Evolutionary conservation across 2,329 filamentous ascomycete genomes (phyloP), one percentile per base, ranked within the genome.

Genomic region (Didymella exigua): DNA sequence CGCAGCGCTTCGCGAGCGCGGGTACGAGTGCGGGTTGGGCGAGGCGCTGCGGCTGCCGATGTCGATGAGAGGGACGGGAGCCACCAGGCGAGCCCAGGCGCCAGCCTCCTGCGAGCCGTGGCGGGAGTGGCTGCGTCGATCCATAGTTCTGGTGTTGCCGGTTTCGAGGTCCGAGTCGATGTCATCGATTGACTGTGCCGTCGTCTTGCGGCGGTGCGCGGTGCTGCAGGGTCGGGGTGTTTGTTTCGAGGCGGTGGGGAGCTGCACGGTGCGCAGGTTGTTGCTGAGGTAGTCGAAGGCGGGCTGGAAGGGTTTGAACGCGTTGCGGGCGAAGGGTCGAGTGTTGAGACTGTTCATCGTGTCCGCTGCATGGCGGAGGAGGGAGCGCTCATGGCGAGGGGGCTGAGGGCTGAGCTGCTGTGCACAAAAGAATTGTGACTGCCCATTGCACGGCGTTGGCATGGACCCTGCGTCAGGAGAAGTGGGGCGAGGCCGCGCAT

Each of bases 11-110:
- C 75, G 67, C 41, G 53, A 73, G 49, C 76, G 70, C n/a, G 75
- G 72, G 60, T 77, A 79, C n/a, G 75, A 71, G 59, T 77, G 79
- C 1, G 79, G 79, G 26, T 76, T 79, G 7, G 48, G 48, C 5
- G 31, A 30, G 18, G 76, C 75, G 19, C 75, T 77, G 47, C 78
- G 73, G 41, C 70, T 69, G 29, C 65, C 55, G 36, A 81, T 67
- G 54, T 76, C 79, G 45, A 81, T 79, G 9, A 81, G 67, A 2
- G 79, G 78, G 7, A 80, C 71, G 6, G 66, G 66, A 16, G 73
- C 63, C 38, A 76, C 75, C 49, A 76, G 64, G 24, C 34, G 27
- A 9, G 5, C 24, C 9, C 5, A 26, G 6, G 19, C 43, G 18
- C 29, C 29, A 30, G 76, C 74, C n/a, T 67, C 66, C 55, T 66